Evolutionary conservation across 208 protist species (phyloP).

Genomic region (Strigomonas galati): DNA sequence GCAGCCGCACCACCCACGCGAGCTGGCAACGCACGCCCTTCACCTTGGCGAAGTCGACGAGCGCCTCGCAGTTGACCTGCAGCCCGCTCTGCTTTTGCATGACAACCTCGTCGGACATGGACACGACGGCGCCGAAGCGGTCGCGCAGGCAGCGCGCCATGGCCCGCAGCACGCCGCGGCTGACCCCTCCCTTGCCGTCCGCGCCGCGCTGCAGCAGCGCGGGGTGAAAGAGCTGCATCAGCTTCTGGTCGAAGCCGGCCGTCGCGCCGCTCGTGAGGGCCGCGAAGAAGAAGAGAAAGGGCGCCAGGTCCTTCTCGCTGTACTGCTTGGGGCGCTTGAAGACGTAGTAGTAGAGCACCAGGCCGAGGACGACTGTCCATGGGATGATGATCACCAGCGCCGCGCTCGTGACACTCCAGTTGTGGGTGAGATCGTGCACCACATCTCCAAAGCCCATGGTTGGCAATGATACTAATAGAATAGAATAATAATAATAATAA

Average conservation of each 20-base stretch:
- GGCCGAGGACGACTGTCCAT: constrained; percentile 36
- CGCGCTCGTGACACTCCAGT: constrained; percentile 21
- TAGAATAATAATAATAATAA: background rate
- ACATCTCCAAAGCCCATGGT: constrained; percentile 16
- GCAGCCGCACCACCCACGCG: constrained; percentile 43
- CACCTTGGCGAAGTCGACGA: constrained; percentile 72
- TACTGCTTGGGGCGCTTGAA: constrained; percentile 41
- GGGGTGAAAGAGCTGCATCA: constrained; percentile 77
- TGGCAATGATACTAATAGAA: background rate
- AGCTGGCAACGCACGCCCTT: constrained; percentile 66
- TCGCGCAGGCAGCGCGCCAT: constrained; percentile 73
- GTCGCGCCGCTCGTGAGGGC: constrained; percentile 64
- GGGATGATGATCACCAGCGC: constrained; percentile 32
- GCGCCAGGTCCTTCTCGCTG: constrained; percentile 30
- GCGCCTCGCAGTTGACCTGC: constrained; percentile 63
- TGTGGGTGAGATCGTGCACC: constrained; percentile 18
- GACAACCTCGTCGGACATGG: constrained; percentile 50
- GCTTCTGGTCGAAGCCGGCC: constrained; percentile 57
- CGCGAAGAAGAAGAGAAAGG: constrained; percentile 67
- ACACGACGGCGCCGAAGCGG: constrained; percentile 41
- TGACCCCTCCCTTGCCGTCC: constrained; percentile 20
- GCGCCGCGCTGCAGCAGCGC: constrained; percentile 42
- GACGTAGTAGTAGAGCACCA: constrained; percentile 41
- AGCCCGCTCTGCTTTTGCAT: constrained; percentile 41
- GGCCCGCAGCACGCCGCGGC: constrained; percentile 68